phyloP scores from a whole-genome alignment of 768 basidiomycete species.

The Pluteus cervinus region DNA sequence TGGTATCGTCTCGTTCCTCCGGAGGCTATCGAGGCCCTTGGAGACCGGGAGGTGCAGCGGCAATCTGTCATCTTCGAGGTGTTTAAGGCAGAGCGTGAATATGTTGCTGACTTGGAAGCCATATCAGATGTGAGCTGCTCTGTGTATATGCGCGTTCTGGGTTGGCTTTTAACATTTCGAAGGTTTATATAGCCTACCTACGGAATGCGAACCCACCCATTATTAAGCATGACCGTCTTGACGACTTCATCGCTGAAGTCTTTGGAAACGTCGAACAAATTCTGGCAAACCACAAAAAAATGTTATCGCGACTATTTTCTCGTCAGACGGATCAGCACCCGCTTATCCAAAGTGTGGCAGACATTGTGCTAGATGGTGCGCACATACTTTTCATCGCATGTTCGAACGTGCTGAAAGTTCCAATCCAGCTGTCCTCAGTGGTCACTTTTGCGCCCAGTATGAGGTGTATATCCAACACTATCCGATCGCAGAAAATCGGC shows the following conservation, averaged over 20 bases:
- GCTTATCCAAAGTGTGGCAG: slow-evolving; percentile 74
- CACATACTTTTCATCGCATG: slow-evolving; percentile 5
- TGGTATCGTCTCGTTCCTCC: slow-evolving; percentile 78
- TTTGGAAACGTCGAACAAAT: slow-evolving; percentile 81
- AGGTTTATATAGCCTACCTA: slow-evolving; percentile 75
- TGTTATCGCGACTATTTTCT: slow-evolving; percentile 68
- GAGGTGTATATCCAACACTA: slow-evolving; percentile 86
- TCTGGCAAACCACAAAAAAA: slow-evolving; percentile 54
- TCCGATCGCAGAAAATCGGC: slow-evolving; percentile 76
- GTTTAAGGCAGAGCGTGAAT: slow-evolving; percentile 85
- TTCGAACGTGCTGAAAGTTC: slow-evolving; percentile 1
- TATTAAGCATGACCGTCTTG: slow-evolving; percentile 46
- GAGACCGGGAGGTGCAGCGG: slow-evolving; percentile 73
- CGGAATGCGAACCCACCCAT: slow-evolving; percentile 57
- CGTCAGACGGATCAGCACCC: slow-evolving; percentile 86
- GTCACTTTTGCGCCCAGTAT: slow-evolving; percentile 58
- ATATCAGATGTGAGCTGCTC: slow-evolving; percentile 50
- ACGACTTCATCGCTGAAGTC: slow-evolving; percentile 71
- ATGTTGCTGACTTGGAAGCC: slow-evolving; percentile 73
- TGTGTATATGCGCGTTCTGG: slow-evolving; percentile 2
- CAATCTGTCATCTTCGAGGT: slow-evolving; percentile 88
- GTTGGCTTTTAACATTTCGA: slow-evolving; percentile 3
- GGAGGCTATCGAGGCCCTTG: slow-evolving; percentile 65
- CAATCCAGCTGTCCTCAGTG: slow-evolving; percentile 32
- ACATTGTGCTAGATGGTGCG: slow-evolving; percentile 79